Conservation (phyloP, 2,329 filamentous ascomycete genomes). For the Leptographium flavum region DNA sequence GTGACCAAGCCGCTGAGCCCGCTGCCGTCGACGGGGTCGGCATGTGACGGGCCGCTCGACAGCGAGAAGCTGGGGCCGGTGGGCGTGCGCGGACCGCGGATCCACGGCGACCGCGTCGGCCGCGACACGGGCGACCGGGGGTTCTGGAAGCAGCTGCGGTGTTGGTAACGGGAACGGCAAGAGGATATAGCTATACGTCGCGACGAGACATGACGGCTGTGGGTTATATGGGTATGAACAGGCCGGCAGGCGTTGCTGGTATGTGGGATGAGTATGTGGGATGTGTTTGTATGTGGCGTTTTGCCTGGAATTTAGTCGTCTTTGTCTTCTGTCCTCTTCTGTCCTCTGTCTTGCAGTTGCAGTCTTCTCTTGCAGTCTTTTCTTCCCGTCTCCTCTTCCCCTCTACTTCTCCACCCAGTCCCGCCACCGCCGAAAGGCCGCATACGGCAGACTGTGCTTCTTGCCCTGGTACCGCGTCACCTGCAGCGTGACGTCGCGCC, state of each 20-base stretch:
- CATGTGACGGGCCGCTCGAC: no score
- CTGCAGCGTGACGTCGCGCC: slow-evolving; percentile 66
- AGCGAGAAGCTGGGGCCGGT: slow-evolving; percentile 10
- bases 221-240: no score
- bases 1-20: slow-evolving; percentile 45
- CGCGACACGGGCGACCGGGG: slow-evolving; percentile 22
- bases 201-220: background rate
- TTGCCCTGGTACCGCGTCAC: slow-evolving; percentile 78
- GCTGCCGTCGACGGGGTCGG: slow-evolving; percentile 25
- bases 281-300: no score
- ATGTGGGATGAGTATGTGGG: no score
- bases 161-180: slow-evolving; percentile 25
- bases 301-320: background rate
- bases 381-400: slow-evolving; percentile 5
- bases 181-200: background rate
- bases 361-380: no score
- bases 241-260: no score
- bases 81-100: slow-evolving; percentile 27
- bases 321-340: slow-evolving; percentile 5
- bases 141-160: slow-evolving; percentile 43
- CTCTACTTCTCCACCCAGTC: slow-evolving; percentile 44
- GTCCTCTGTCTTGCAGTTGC: slow-evolving; percentile 4
- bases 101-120: slow-evolving; percentile 29
- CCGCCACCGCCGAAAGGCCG: slow-evolving; percentile 67
- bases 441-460: slow-evolving; percentile 56